Conservation (phyloP, 441 rosid species). For the Metrosideros polymorpha region DNA sequence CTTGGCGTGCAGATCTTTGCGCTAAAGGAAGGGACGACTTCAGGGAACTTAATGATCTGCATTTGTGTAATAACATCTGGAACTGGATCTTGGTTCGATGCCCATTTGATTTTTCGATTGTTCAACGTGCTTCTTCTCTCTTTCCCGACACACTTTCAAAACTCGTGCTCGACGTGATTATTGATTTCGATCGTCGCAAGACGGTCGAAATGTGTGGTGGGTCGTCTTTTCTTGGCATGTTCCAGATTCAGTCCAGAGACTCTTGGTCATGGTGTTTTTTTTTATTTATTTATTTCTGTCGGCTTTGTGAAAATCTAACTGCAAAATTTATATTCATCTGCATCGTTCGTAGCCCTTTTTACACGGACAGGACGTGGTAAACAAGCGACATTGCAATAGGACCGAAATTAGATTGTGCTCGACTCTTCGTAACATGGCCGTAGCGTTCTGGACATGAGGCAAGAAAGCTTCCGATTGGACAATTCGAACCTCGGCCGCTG, state of each 20-base stretch:
- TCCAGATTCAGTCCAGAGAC: not conserved
- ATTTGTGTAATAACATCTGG: not conserved
- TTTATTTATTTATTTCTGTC: no score
- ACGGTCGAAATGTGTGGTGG: not conserved
- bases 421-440: conserved; percentile 28
- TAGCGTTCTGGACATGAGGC: conserved; percentile 46
- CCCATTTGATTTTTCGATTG: not conserved
- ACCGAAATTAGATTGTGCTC: not conserved
- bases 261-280: not conserved
- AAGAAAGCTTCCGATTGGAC: conserved; percentile 51
- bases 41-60: not conserved
- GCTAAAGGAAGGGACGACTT: not conserved
- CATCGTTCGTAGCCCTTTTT: not conserved
- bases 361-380: not conserved
- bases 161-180: not conserved
- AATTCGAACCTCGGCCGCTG: conserved; percentile 12
- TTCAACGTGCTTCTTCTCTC: not conserved
- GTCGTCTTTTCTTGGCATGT: not conserved
- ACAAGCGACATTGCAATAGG: not conserved
- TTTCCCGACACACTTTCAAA: not conserved
- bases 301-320: no score
- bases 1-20: not conserved
- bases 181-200: not conserved
- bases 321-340: not conserved
- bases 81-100: not conserved